Evolutionary conservation across 129 eudicot genomes (phyloP).

Genomic region (Centella asiatica): DNA sequence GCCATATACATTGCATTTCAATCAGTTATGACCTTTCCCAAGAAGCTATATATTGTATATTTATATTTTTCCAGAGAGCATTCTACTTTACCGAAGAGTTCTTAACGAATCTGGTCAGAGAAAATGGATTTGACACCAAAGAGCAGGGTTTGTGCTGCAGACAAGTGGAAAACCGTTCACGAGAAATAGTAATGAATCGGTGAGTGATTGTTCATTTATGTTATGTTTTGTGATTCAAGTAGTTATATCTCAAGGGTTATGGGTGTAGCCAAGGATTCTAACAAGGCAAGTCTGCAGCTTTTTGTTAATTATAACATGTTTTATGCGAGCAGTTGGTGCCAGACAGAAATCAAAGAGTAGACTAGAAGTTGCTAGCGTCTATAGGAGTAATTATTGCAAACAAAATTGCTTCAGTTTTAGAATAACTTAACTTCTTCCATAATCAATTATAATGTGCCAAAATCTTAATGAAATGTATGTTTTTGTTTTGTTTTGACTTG

Average conservation of each 20-base stretch:
- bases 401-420: no score
- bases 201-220: constrained; percentile 19
- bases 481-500: no score
- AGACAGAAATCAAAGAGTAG: no score
- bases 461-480: no score
- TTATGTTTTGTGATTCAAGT: background rate
- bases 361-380: no score
- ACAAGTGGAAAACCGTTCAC: constrained; percentile 92
- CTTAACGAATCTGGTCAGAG: constrained; percentile 53
- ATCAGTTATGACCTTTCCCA: background rate
- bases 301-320: background rate
- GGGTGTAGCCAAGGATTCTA: background rate
- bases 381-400: no score
- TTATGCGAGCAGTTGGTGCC: no score
- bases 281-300: background rate
- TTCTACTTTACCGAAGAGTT: constrained; percentile 87
- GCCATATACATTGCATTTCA: background rate
- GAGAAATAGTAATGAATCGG: constrained; percentile 91
- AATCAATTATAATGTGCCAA: no score
- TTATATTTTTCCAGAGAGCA: constrained; percentile 53
- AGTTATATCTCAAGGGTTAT: background rate
- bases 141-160: constrained; percentile 79
- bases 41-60: background rate
- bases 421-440: no score
- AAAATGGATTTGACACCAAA: constrained; percentile 53